Evolutionary conservation across 2,329 filamentous ascomycete genomes (phyloP).

Genomic region (Microsporum canis): DNA sequence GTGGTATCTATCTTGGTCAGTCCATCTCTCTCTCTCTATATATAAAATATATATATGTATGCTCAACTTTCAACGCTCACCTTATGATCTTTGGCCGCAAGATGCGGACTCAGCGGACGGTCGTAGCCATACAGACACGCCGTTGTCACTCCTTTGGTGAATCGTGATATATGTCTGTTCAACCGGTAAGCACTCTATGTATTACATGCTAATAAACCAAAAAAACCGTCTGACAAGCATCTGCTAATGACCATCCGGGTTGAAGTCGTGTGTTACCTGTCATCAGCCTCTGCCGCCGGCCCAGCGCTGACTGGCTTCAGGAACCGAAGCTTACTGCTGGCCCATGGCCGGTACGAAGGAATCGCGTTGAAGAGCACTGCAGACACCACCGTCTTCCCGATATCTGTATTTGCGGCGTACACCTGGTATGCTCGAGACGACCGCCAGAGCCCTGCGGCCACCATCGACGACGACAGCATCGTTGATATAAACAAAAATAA

Average conservation of each 20-base stretch:
- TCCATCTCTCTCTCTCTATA: neutral
- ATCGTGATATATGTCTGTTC: conserved; percentile 51
- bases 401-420: conserved; percentile 73
- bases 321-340: conserved; percentile 41
- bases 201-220: neutral
- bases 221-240: too few species aligned
- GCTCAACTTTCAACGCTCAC: conserved; percentile 20
- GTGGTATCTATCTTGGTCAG: conserved; percentile 33
- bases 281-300: conserved; percentile 56
- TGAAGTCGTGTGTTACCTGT: conserved; percentile 39
- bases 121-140: conserved; percentile 60
- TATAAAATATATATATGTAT: too few species aligned
- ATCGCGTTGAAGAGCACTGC: conserved; percentile 59
- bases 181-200: neutral
- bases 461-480: conserved; percentile 13
- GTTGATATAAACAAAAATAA: neutral
- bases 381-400: conserved; percentile 73
- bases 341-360: conserved; percentile 31
- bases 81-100: conserved; percentile 49
- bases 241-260: neutral
- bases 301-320: conserved; percentile 78
- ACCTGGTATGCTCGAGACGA: conserved; percentile 60
- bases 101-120: conserved; percentile 65
- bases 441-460: conserved; percentile 55
- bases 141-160: conserved; percentile 46